A percentile compares a stretch with the other conserved stretches of the same genome.
Evolutionary conservation across 1,284 basidiomycete species (phyloP).

Genomic region (Porphyrellus sp.): DNA sequence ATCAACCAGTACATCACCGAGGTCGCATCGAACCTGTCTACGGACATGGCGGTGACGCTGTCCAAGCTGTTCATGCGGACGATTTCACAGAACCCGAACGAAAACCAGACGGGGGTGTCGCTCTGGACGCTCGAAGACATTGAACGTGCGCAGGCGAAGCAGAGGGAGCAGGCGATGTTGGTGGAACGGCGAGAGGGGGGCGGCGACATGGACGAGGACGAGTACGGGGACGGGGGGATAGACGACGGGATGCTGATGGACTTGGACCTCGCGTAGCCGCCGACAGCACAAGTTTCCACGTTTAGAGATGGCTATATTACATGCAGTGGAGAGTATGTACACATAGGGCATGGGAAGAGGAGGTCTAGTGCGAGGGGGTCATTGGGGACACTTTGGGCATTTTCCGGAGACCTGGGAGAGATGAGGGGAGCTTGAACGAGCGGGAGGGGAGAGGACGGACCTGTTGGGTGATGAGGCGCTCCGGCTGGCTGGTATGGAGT

Average conservation of each 20-base stretch:
- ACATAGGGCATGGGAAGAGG: not conserved
- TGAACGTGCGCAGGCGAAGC: constrained; percentile 75
- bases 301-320: constrained; percentile 17
- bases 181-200: constrained; percentile 37
- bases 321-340: constrained; percentile 19
- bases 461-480: constrained; percentile 32
- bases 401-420: constrained; percentile 39
- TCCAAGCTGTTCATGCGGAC: constrained; percentile 97
- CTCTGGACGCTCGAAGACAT: constrained; percentile 92
- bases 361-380: not conserved
- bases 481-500: constrained; percentile 32
- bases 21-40: constrained; percentile 94
- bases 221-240: constrained; percentile 70
- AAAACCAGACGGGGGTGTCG: constrained; percentile 92
- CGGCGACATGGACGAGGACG: constrained; percentile 51
- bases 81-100: constrained; percentile 95
- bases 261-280: constrained; percentile 42
- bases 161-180: constrained; percentile 55
- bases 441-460: constrained; percentile 31
- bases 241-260: constrained; percentile 63
- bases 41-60: constrained; percentile 95
- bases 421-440: constrained; percentile 15
- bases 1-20: constrained; percentile 99
- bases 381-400: constrained; percentile 30
- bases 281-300: not conserved